These are phyloP conservation scores for Tricholomella constricta DNA, from an alignment of 768 basidiomycete species.

Conservation along the genomic window DNA sequence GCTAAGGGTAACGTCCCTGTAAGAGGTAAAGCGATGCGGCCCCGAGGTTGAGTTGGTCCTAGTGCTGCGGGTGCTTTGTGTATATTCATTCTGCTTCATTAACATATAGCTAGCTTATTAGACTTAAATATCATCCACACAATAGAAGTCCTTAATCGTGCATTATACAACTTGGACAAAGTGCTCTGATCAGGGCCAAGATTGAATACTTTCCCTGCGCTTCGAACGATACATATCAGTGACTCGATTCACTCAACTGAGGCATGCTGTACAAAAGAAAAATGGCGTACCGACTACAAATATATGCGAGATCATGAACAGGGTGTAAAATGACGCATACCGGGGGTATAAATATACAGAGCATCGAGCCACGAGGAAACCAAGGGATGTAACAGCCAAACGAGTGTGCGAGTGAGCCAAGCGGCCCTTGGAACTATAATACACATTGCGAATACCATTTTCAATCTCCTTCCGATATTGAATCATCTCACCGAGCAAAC, in stretches of 20 bases:
- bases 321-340: not conserved
- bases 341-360: not conserved
- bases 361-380: not conserved
- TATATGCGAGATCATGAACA: not conserved
- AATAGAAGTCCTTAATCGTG: slow-evolving; percentile 6
- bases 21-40: slow-evolving; percentile 9
- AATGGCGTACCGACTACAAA: not conserved
- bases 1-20: slow-evolving; percentile 11
- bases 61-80: not conserved
- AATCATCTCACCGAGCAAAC: slow-evolving; percentile 23
- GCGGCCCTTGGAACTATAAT: not conserved
- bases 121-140: slow-evolving; percentile 1
- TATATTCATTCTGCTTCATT: not conserved
- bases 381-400: not conserved
- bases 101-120: slow-evolving; percentile 1
- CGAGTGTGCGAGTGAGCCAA: not conserved
- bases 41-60: slow-evolving; percentile 6
- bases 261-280: not conserved
- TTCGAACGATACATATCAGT: no score
- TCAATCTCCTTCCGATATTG: not conserved
- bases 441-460: not conserved
- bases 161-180: slow-evolving; percentile 11
- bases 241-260: no score
- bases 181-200: no score
- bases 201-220: no score